Evolutionary conservation across 2,329 filamentous ascomycete genomes (phyloP), one percentile per base, ranked within the genome.

Genomic region (Penicillium sclerotigenum): DNA sequence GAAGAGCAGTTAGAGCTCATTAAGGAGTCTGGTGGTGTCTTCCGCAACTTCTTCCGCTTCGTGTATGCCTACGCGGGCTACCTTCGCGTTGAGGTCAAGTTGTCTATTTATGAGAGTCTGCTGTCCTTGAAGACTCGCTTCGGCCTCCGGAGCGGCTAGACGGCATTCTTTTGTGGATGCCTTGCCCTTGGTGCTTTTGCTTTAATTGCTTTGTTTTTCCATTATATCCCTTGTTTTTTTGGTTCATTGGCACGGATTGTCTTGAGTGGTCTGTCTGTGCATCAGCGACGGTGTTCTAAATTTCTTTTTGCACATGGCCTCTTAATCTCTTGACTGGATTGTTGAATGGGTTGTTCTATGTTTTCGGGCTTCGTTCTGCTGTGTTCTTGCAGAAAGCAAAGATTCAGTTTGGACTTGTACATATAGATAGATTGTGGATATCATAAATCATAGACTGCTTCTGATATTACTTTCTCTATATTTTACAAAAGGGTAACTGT

Each of bases 91-190:
- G 83, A 85, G 66, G 54, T 83, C 56, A 83, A 84, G 69, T 65
- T 87, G 46, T 77, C 77, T 50, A 65, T 79, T n/a, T 87, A 85
- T 69, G 84, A 87, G 72, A 75, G 74, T 36, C 81, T 81, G 65
- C 68, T 87, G 40, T 77, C 75, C 48, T 47, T 81, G 11, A 79
- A 81, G 65, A 77, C 79, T 49, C 66, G 78, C 52, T 61, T 84
- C 48, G 81, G 81, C 20, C 61, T 81, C 65, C 65, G 54, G 22
- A 60, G 55, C 31, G 63, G 16, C 40, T 49, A 55, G 29, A 26
- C 4, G 1, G n/a, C 18, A 2, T 47, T 2, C 11, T 16, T 20
- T 22, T 50, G 5, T 3, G 11, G 14, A 18, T 18, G 7, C 18
- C 8, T 24, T 42, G 37, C 5, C 20, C 26, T 50, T 13, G 38